Evolutionary conservation across 345 rosid genomes (phyloP), one percentile per base, ranked within the genome.

Genomic region (Gossypium arboreum): DNA sequence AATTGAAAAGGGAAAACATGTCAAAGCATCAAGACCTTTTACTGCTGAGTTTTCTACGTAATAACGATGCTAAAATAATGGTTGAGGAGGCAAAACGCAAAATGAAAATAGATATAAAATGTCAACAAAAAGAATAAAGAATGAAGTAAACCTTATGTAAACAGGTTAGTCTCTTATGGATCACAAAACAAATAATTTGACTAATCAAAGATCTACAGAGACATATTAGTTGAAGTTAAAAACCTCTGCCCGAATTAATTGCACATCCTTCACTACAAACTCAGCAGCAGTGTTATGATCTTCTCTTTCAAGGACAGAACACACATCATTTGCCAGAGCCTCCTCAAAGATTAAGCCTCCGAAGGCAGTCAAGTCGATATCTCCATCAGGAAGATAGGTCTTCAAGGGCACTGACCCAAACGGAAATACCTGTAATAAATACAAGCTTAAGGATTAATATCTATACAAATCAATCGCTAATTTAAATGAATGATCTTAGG

Each of bases 321-420:
- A 84, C 68, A 90, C 88, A 39, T 88, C 82, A 63, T 78, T 78
- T 58, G 93, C 93, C 73, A 92, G 72, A 55, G 89, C 90, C 76
- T 92, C 93, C 72, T 90, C 97, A 12, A 76, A 72, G 70, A 78
- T 82, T 27, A 65, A 62, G 60, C 88, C 88, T 80, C 91, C 89
- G 81, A 94, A 86, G 77, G 90, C 88, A 15, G 97, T 94, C 83
- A 94, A 82, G 80, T 94, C 98, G 78, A 94, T 92, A 79, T 94
- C 98, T 60, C 96, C 96, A 81, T 94, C 98, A 56, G 97, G 97
- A 74, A 91, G 98, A 88, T 94, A 91, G 4, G 98, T 94, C 85
- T 85, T 91, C 84, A 94, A 79, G 2, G 97, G 98, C 11, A 94
- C 98, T 3, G 98, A 94, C 50, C 98, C 98, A 84, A 90, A 94